Percentiles rank a stretch among this genome's conserved stretches.
Conservation (phyloP, 2,329 filamentous ascomycete genomes). For the Westerdykella ornata region DNA sequence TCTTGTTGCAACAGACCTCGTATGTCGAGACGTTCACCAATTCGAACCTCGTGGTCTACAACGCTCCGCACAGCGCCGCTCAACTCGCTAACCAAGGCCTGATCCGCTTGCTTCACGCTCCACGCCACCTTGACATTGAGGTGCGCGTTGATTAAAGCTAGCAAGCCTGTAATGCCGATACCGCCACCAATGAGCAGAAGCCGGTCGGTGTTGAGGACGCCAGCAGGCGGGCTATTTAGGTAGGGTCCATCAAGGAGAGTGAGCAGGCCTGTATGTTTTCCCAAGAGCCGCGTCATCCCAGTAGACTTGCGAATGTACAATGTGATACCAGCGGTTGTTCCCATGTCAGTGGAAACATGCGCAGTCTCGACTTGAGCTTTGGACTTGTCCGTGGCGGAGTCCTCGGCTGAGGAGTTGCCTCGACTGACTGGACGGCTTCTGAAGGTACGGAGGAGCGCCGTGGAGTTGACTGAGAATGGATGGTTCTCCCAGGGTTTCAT, state of each 20-base stretch:
- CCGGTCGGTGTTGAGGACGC: conserved; percentile 6
- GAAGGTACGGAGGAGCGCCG: too few relatives aligned
- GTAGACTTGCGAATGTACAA: background rate
- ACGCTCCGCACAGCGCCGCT: conserved; percentile 15
- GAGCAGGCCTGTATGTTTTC: conserved; percentile 2
- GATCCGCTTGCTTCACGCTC: conserved; percentile 24
- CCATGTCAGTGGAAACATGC: too few relatives aligned
- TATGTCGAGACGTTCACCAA: conserved; percentile 26
- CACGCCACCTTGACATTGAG: conserved; percentile 36
- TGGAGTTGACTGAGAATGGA: conserved; percentile 41
- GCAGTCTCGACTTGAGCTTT: too few relatives aligned
- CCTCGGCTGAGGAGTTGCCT: too few relatives aligned
- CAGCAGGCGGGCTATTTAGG: background rate
- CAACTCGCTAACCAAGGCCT: conserved; percentile 17
- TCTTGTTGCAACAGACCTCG: conserved; percentile 27
- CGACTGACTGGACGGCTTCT: too few relatives aligned
- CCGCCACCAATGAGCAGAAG: conserved; percentile 44
- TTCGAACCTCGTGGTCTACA: conserved; percentile 18
- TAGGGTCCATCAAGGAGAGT: background rate
- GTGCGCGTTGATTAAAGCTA: conserved; percentile 35
- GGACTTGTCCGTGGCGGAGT: too few relatives aligned
- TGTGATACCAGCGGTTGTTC: background rate
- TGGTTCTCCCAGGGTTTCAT: conserved; percentile 47
- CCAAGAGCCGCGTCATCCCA: conserved; percentile 5
- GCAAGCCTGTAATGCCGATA: conserved; percentile 44